Evolutionary conservation across 1,284 basidiomycete genomes (phyloP).

Genomic region (Gymnopus androsaceus): DNA sequence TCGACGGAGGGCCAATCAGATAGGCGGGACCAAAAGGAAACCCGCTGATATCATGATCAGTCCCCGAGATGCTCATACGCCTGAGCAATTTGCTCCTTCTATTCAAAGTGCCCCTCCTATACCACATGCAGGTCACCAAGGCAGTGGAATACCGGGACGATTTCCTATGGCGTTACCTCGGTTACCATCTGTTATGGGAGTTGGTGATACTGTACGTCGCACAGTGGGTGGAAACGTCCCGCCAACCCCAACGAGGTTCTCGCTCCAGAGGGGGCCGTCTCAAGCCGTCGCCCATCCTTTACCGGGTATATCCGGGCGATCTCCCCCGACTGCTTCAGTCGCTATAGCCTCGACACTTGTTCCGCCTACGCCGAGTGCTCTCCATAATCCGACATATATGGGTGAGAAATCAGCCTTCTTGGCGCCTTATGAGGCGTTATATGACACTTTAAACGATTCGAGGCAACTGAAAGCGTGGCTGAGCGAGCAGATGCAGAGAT

Average conservation of each 20-base stretch:
- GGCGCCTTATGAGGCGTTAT: slow-evolving; percentile 76
- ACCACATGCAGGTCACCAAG: slow-evolving; percentile 48
- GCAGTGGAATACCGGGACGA: slow-evolving; percentile 31
- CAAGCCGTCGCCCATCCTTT: slow-evolving; percentile 24
- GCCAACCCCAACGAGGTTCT: slow-evolving; percentile 69
- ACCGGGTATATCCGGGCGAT: slow-evolving; percentile 37
- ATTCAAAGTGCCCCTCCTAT: slow-evolving; percentile 77
- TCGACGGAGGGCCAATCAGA: slow-evolving; percentile 62
- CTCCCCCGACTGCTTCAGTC: slow-evolving; percentile 55
- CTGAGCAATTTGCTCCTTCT: slow-evolving; percentile 57
- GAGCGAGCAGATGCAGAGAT: slow-evolving; percentile 66
- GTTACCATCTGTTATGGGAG: slow-evolving; percentile 54
- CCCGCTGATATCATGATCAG: slow-evolving; percentile 78
- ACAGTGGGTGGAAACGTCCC: slow-evolving; percentile 59
- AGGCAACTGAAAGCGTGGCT: slow-evolving; percentile 74
- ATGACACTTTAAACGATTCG: slow-evolving; percentile 75
- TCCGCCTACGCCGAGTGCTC: slow-evolving; percentile 63
- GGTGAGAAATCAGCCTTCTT: slow-evolving; percentile 74
- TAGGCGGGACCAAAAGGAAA: slow-evolving; percentile 61
- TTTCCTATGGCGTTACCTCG: slow-evolving; percentile 68
- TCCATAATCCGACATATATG: slow-evolving; percentile 58
- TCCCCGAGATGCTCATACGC: slow-evolving; percentile 56
- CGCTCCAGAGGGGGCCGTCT: slow-evolving; percentile 39
- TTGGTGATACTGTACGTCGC: slow-evolving; percentile 43
- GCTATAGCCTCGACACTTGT: slow-evolving; percentile 59